Conservation (phyloP, 495 filamentous ascomycete genomes). For the Polyplosphaeria fusca region DNA sequence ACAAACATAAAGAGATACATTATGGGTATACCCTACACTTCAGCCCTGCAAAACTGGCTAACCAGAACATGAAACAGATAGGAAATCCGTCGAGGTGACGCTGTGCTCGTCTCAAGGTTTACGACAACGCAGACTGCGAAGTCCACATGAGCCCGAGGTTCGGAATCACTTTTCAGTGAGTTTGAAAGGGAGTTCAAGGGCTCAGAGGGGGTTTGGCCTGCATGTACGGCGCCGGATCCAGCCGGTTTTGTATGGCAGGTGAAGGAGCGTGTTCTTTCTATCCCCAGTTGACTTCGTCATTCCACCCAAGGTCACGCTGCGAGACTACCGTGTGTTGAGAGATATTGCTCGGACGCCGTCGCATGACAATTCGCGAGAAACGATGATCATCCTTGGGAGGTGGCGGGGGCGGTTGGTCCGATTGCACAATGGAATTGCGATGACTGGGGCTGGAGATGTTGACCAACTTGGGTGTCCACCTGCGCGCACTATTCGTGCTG, state of each 20-base stretch:
- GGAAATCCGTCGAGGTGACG: conserved; percentile 25
- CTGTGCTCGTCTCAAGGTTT: conserved; percentile 21
- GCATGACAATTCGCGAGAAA: conserved; percentile 22
- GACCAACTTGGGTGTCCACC: conserved; percentile 24
- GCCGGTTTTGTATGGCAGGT: conserved; percentile 9
- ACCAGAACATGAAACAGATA: conserved; percentile 5
- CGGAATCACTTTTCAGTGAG: conserved; percentile 33
- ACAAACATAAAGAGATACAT: conserved; percentile 23
- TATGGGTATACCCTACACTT: conserved; percentile 30
- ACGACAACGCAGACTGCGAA: neutral
- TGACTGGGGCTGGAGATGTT: conserved; percentile 15
- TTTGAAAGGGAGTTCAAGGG: neutral
- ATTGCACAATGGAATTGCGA: neutral
- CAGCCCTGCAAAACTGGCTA: conserved; percentile 2
- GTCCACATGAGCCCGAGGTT: conserved; percentile 20
- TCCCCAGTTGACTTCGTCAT: conserved; percentile 29
- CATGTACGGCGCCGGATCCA: conserved; percentile 11
- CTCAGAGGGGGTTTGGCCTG: neutral
- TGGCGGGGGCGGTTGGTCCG: conserved; percentile 24
- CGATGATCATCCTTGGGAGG: conserved; percentile 28
- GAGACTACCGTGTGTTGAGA: conserved; percentile 27
- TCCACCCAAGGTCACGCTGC: conserved; percentile 26
- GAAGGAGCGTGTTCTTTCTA: neutral
- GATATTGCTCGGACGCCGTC: conserved; percentile 26
- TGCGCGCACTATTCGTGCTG: conserved; percentile 15